Evolutionary conservation across 2,329 filamentous ascomycete genomes (phyloP).

Genomic region (Sarocladium kiliense): DNA sequence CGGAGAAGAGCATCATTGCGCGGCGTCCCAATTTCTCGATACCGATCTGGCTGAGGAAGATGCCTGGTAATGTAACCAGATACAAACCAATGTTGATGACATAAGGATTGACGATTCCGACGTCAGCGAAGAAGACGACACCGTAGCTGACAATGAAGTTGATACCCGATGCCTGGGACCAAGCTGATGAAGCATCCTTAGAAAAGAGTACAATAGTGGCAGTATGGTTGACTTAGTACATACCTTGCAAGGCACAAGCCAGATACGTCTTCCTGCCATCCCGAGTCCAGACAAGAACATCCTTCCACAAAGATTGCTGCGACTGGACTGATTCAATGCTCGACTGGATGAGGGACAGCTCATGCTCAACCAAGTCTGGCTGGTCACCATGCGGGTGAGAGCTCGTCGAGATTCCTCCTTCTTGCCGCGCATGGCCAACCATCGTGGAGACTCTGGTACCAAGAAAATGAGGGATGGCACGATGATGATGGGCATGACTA

Average conservation of each 20-base stretch:
- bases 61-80: not conserved
- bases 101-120: not conserved
- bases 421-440: slow-evolving; percentile 34
- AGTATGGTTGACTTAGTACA: not conserved
- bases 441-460: slow-evolving; percentile 40
- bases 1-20: not conserved
- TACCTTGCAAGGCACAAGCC: not conserved
- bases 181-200: not conserved
- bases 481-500: slow-evolving; percentile 33
- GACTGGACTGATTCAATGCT: not conserved
- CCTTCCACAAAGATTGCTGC: not conserved
- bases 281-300: not conserved
- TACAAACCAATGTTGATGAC: not conserved
- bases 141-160: slow-evolving; percentile 1
- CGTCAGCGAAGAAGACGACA: not conserved
- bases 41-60: not conserved
- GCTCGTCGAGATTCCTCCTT: slow-evolving; percentile 20
- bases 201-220: not conserved
- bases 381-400: slow-evolving; percentile 19
- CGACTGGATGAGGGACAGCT: not conserved
- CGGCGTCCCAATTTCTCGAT: not conserved
- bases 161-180: not conserved
- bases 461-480: slow-evolving; percentile 48
- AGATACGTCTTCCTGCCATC: not conserved
- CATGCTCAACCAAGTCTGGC: slow-evolving; percentile 16